phyloP scores from a whole-genome alignment of 331 rosid genomes.

The Quercus tomentella region DNA sequence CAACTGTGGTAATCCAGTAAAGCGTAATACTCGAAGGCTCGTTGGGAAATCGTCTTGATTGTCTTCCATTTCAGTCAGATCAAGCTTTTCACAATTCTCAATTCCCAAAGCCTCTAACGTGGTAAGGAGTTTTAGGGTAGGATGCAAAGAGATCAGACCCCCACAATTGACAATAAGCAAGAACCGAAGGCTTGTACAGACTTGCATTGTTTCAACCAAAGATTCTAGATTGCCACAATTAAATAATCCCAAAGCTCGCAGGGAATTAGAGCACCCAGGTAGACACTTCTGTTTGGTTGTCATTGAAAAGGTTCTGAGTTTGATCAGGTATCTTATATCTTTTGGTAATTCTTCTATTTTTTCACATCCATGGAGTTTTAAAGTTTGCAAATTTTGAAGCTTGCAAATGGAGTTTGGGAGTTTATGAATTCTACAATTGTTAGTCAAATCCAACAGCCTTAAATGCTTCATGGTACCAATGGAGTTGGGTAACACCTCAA shows the following conservation, averaged over 20 bases:
- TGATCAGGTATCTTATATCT: slow-evolving; percentile 1
- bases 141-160: neutral
- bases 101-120: neutral
- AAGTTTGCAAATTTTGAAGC: slow-evolving; percentile 17
- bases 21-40: neutral
- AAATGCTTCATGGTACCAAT: slow-evolving; percentile 23
- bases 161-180: fast-evolving
- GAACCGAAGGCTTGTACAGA: neutral
- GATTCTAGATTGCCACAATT: slow-evolving; percentile 7
- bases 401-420: slow-evolving; percentile 24
- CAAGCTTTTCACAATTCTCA: neutral
- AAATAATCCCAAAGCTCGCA: neutral
- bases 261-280: neutral
- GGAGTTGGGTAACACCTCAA: neutral
- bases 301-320: neutral
- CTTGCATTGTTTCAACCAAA: neutral
- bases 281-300: slow-evolving; percentile 6
- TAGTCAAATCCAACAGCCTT: neutral
- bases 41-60: neutral
- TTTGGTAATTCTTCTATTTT: slow-evolving; percentile 9
- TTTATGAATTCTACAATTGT: neutral
- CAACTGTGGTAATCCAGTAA: neutral
- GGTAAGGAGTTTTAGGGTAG: neutral
- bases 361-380: neutral
- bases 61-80: neutral